Conservation (phyloP, 2,329 filamentous ascomycete species). For the Septoria linicola region DNA sequence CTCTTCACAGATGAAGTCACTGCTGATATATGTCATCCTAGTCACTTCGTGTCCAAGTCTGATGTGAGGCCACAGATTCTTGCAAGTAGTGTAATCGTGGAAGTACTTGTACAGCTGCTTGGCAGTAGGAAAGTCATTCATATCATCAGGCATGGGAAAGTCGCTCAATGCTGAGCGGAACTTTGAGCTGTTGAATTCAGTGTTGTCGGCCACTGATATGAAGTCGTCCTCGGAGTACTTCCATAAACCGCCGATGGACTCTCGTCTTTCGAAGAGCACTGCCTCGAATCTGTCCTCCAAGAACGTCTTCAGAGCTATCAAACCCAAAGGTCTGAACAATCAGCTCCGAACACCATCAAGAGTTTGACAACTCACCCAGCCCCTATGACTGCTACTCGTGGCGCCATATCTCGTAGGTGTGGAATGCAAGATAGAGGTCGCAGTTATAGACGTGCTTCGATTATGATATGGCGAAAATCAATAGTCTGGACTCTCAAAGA, state of each 20-base stretch:
- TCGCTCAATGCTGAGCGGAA: slow-evolving; percentile 12
- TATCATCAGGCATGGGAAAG: slow-evolving; percentile 16
- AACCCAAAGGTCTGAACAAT: slow-evolving; percentile 16
- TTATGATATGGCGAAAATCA: no score
- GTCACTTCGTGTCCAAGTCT: slow-evolving; percentile 31
- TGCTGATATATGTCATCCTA: neutral
- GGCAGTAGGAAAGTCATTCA: slow-evolving; percentile 10
- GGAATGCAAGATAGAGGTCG: no score
- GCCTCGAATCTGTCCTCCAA: slow-evolving; percentile 46
- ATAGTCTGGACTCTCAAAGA: no score
- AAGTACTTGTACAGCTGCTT: slow-evolving; percentile 10
- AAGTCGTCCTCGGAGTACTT: slow-evolving; percentile 31
- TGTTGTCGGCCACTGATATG: slow-evolving; percentile 14
- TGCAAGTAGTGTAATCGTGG: slow-evolving; percentile 34
- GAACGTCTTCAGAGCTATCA: slow-evolving; percentile 39
- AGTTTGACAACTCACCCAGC: no score
- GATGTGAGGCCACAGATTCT: slow-evolving; percentile 40
- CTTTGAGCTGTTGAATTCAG: slow-evolving; percentile 16
- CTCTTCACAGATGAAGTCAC: no score
- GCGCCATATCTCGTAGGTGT: no score
- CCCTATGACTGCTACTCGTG: slow-evolving; percentile 6
- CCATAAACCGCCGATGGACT: slow-evolving; percentile 46
- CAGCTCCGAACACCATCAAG: no score
- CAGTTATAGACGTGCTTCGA: no score
- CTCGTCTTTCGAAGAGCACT: slow-evolving; percentile 42